Evolutionary conservation across 2,329 filamentous ascomycete genomes (phyloP).

Genomic region (Ceratocystis smalleyi): DNA sequence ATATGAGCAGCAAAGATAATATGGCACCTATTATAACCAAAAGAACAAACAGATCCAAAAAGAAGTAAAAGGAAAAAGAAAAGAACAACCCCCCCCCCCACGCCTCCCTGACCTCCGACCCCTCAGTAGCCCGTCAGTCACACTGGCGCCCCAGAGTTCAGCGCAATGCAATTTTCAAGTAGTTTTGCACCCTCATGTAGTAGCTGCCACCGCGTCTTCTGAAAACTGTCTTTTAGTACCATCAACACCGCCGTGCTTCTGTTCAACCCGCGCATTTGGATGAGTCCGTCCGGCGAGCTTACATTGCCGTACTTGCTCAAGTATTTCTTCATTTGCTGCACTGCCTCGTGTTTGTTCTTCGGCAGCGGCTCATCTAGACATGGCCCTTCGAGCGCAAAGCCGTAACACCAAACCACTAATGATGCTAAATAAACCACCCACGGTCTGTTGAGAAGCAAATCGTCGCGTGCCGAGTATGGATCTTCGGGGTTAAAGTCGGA

Average conservation of each 20-base stretch:
- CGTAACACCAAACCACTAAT: conserved; percentile 89
- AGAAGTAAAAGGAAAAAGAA: not conserved
- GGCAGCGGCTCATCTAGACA: conserved; percentile 40
- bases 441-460: conserved; percentile 76
- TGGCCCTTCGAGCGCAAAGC: conserved; percentile 75
- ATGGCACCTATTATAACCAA: not conserved
- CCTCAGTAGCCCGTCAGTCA: not conserved
- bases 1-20: not conserved
- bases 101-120: not conserved
- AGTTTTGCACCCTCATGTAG: conserved; percentile 73
- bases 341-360: conserved; percentile 46
- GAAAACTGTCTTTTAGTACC: conserved; percentile 67
- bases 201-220: conserved; percentile 76
- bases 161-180: conserved; percentile 62
- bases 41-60: not conserved
- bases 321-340: conserved; percentile 65
- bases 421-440: conserved; percentile 93
- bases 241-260: conserved; percentile 66
- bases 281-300: conserved; percentile 60
- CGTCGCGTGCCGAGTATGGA: conserved; percentile 68
- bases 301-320: conserved; percentile 58
- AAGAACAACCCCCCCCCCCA: not conserved
- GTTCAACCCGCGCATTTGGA: conserved; percentile 59
- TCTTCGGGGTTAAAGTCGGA: conserved; percentile 23
- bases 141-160: conserved; percentile 26